A percentile compares a stretch with the other conserved stretches of the same genome.
phyloP scores from a whole-genome alignment of 768 basidiomycete species.

The Pisolithus tinctorius region DNA sequence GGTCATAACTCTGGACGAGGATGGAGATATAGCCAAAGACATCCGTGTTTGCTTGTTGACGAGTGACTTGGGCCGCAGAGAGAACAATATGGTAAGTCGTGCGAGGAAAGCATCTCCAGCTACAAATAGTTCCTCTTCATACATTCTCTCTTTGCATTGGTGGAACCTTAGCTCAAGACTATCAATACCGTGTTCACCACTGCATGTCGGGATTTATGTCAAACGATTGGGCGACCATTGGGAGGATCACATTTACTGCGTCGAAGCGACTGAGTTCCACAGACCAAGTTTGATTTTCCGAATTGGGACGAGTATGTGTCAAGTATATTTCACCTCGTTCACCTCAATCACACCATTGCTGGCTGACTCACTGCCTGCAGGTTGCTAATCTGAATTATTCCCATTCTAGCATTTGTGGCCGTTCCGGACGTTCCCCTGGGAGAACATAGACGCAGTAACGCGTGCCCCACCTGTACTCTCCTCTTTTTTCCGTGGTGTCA shows the following conservation, averaged over 20 bases:
- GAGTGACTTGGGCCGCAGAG: slow-evolving; percentile 16
- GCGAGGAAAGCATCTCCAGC: neutral
- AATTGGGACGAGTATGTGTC: slow-evolving; percentile 1
- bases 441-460: too few species aligned
- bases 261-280: slow-evolving; percentile 9
- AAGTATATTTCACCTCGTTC: neutral
- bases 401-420: too few species aligned
- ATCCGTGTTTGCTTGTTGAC: slow-evolving; percentile 15
- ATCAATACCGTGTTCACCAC: slow-evolving; percentile 18
- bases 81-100: slow-evolving; percentile 9
- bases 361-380: too few species aligned
- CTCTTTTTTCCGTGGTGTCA: too few species aligned
- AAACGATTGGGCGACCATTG: slow-evolving; percentile 11
- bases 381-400: too few species aligned
- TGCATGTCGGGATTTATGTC: slow-evolving; percentile 15
- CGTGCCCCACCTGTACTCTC: too few species aligned
- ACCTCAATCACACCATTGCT: too few species aligned
- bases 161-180: slow-evolving; percentile 11
- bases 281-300: neutral
- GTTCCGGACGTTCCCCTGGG: too few species aligned
- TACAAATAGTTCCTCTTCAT: slow-evolving; percentile 2
- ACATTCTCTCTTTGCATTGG: slow-evolving; percentile 12
- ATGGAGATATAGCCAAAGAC: slow-evolving; percentile 6
- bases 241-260: slow-evolving; percentile 13
- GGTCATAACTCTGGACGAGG: slow-evolving; percentile 6